A percentile compares a stretch with the other conserved stretches of the same genome.
These are phyloP conservation scores for Xylariaceae sp. DNA, from an alignment of 2,329 filamentous ascomycete genomes.

Conservation along the genomic window DNA sequence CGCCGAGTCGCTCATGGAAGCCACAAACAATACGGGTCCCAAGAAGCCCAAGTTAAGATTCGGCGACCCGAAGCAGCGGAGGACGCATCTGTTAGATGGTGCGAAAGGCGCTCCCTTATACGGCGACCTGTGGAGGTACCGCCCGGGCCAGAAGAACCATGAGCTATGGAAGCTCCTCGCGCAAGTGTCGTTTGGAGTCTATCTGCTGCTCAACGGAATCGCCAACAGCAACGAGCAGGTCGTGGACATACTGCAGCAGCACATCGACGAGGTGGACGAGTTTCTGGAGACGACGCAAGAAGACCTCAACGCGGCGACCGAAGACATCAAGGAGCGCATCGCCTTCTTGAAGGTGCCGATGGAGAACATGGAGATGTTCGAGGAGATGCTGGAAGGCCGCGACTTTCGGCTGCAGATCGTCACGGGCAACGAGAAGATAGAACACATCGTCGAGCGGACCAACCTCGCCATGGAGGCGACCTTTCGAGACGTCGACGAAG, in stretches of 20 bases:
- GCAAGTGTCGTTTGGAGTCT: slow-evolving; percentile 90
- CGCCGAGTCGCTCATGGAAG: slow-evolving; percentile 73
- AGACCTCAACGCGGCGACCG: slow-evolving; percentile 71
- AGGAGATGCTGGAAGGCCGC: slow-evolving; percentile 80
- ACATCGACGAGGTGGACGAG: slow-evolving; percentile 90
- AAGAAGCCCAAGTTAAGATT: slow-evolving; percentile 48
- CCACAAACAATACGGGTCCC: slow-evolving; percentile 44
- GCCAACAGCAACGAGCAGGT: slow-evolving; percentile 88
- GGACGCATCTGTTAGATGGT: slow-evolving; percentile 62
- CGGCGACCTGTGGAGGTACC: slow-evolving; percentile 69
- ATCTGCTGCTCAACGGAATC: slow-evolving; percentile 75
- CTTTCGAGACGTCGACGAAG: slow-evolving; percentile 72
- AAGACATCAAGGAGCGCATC: slow-evolving; percentile 75
- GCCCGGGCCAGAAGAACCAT: slow-evolving; percentile 71
- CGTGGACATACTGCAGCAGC: slow-evolving; percentile 79
- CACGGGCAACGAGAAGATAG: slow-evolving; percentile 83
- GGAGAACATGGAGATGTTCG: slow-evolving; percentile 75
- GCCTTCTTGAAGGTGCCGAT: slow-evolving; percentile 77
- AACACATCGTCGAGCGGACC: slow-evolving; percentile 80
- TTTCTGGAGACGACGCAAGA: slow-evolving; percentile 83
- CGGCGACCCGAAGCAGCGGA: slow-evolving; percentile 55
- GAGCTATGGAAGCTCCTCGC: slow-evolving; percentile 85
- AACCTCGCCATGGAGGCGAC: slow-evolving; percentile 69
- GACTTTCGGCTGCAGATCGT: slow-evolving; percentile 77
- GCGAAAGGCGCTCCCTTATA: slow-evolving; percentile 65